Percentiles rank a stretch among this genome's conserved stretches.
Conservation (phyloP, 176 grass and related monocot species). For the Alopecurus myosuroides region DNA sequence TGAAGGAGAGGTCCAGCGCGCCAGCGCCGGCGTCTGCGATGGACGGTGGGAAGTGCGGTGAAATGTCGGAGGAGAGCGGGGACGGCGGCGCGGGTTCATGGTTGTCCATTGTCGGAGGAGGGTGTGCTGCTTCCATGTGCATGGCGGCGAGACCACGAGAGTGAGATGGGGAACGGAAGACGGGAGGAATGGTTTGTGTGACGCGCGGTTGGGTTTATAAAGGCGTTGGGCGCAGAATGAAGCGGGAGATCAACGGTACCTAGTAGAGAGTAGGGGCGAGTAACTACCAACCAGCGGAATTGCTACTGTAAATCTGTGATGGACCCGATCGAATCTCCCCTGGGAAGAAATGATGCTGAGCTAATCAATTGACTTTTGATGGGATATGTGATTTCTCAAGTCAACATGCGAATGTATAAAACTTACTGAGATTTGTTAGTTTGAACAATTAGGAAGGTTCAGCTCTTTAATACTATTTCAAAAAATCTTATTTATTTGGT, state of each 20-base stretch:
- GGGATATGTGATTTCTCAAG: neutral
- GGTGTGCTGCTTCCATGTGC: constrained; percentile 22
- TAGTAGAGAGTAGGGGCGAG: neutral
- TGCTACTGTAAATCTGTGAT: neutral
- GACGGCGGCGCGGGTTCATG: constrained; percentile 20
- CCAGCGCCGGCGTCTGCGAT: neutral
- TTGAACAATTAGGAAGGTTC: neutral
- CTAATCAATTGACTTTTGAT: neutral
- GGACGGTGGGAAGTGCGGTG: constrained; percentile 20
- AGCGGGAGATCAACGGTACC: neutral
- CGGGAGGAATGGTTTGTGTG: neutral
- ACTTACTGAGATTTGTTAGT: neutral
- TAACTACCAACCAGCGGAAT: neutral
- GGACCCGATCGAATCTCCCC: neutral
- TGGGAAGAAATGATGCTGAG: neutral
- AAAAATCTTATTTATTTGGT: neutral
- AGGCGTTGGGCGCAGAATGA: neutral
- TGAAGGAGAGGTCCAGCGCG: constrained; percentile 63
- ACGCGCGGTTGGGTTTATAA: constrained; percentile 15
- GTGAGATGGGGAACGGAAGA: neutral
- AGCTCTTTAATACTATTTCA: too few species aligned
- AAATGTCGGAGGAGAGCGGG: constrained; percentile 23
- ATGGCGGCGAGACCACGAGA: constrained; percentile 20
- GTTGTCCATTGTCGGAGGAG: constrained; percentile 27
- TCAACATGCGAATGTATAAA: neutral